A percentile compares a stretch with the other conserved stretches of the same genome.
Conservation (phyloP, 1,139 yeast genomes). For the Ogataea hybrid region DNA sequence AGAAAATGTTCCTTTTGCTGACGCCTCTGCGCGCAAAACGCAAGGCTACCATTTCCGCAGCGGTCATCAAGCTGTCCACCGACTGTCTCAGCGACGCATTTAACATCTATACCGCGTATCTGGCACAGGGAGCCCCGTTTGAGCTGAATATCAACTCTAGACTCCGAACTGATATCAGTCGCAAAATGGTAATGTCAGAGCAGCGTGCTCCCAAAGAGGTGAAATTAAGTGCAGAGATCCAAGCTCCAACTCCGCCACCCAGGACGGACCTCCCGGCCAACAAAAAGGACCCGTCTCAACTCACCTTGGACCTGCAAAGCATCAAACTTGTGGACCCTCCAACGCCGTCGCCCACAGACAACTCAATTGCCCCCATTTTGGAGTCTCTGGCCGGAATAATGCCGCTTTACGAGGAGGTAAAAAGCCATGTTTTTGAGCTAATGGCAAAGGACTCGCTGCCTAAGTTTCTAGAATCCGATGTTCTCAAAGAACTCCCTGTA, state of each 20-base stretch:
- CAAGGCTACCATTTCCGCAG: slow-evolving; percentile 30
- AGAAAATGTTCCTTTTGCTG: slow-evolving; percentile 10
- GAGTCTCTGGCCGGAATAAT: slow-evolving; percentile 36
- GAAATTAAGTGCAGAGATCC: neutral
- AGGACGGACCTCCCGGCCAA: neutral
- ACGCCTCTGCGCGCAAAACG: slow-evolving; percentile 18
- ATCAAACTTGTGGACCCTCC: slow-evolving; percentile 6
- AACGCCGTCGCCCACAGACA: slow-evolving; percentile 26
- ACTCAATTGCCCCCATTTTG: slow-evolving; percentile 31
- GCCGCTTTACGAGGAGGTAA: slow-evolving; percentile 43
- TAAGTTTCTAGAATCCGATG: slow-evolving; percentile 53
- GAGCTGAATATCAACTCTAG: slow-evolving; percentile 68
- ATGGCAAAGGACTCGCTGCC: slow-evolving; percentile 77
- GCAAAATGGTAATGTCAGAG: slow-evolving; percentile 34
- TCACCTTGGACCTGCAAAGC: slow-evolving; percentile 14
- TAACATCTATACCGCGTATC: slow-evolving; percentile 62
- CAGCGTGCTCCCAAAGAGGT: slow-evolving; percentile 1
- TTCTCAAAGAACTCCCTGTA: slow-evolving; percentile 31
- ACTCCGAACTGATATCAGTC: slow-evolving; percentile 48
- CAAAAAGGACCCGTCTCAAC: slow-evolving; percentile 6
- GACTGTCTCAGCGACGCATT: slow-evolving; percentile 58
- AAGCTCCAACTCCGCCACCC: neutral
- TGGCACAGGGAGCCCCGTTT: slow-evolving; percentile 68
- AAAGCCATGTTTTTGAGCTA: slow-evolving; percentile 48
- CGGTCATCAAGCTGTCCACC: slow-evolving; percentile 43